Percentiles rank a stretch among this genome's conserved stretches.
Conservation (phyloP, 148 eudicot genomes). For the Fagopyrum homotropicum region DNA sequence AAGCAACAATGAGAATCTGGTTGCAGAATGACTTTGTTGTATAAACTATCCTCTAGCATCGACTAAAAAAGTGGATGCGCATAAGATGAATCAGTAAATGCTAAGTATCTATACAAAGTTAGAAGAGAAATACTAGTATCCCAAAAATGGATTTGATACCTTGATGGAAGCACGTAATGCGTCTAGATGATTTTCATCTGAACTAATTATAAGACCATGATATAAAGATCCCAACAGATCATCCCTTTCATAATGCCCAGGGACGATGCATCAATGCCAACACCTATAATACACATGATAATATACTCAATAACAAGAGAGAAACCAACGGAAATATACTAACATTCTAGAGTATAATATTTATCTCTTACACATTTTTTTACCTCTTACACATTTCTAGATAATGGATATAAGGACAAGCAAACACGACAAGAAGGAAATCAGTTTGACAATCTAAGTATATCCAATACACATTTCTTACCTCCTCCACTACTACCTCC, state of each 20-base stretch:
- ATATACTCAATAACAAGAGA: background rate
- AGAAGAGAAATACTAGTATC: background rate
- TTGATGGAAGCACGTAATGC: conserved; percentile 91
- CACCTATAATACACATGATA: conserved; percentile 34
- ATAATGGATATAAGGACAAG: background rate
- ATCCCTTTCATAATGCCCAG: conserved; percentile 73
- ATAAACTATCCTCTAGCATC: background rate
- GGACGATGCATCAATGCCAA: conserved; percentile 85
- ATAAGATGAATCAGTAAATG: background rate
- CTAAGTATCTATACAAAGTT: too few relatives aligned
- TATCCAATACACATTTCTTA: conserved; percentile 10
- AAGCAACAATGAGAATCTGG: background rate
- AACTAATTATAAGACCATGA: conserved; percentile 79
- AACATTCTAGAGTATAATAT: background rate
- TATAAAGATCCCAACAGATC: conserved; percentile 95
- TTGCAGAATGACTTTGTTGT: background rate
- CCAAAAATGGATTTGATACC: conserved; percentile 31
- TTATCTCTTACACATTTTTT: background rate
- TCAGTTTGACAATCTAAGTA: background rate
- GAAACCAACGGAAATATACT: too few relatives aligned
- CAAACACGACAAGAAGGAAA: background rate
- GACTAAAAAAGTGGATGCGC: background rate
- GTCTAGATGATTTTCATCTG: conserved; percentile 89
- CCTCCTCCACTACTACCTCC: conserved; percentile 86
- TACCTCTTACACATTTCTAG: background rate